phyloP scores from a whole-genome alignment of 1,139 yeast genomes.

The Pichia sp. region DNA sequence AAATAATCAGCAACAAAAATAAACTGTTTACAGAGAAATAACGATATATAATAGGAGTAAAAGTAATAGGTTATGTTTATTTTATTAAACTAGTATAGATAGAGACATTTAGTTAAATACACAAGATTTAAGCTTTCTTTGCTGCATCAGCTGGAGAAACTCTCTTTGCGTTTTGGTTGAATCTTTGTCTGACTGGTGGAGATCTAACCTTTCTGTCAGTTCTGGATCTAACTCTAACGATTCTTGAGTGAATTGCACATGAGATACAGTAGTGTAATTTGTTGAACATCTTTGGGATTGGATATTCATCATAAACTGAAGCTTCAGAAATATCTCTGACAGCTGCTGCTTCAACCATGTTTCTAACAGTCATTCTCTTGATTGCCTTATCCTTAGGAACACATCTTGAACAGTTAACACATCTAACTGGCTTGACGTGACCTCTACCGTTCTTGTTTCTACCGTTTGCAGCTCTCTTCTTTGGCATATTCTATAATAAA shows the following conservation, averaged over 20 bases:
- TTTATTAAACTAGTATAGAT: background rate
- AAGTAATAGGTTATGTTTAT: background rate
- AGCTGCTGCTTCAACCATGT: slow-evolving; percentile 99
- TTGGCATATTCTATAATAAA: slow-evolving; percentile 65
- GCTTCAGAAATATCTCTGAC: slow-evolving; percentile 99
- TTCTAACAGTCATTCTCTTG: slow-evolving; percentile 99
- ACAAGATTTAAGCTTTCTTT: slow-evolving; percentile 47
- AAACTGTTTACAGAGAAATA: background rate
- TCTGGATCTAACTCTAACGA: slow-evolving; percentile 99
- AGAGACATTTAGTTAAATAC: background rate
- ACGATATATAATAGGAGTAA: background rate
- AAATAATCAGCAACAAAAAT: background rate
- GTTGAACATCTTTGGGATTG: slow-evolving; percentile 98
- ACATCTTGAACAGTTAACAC: slow-evolving; percentile 99
- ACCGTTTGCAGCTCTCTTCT: slow-evolving; percentile 99
- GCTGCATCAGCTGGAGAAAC: slow-evolving; percentile 98
- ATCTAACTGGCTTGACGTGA: slow-evolving; percentile 99
- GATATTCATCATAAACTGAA: slow-evolving; percentile 98
- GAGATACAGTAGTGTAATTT: slow-evolving; percentile 99
- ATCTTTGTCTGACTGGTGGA: slow-evolving; percentile 99
- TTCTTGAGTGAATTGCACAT: slow-evolving; percentile 99
- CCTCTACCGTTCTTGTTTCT: slow-evolving; percentile 99
- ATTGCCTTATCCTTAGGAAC: slow-evolving; percentile 99
- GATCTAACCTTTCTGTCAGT: slow-evolving; percentile 97
- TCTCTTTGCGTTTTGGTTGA: slow-evolving; percentile 84